A percentile compares a stretch with the other conserved stretches of the same genome.
Conservation (phyloP, 176 grass and related monocot species). For the Musa beccarii region DNA sequence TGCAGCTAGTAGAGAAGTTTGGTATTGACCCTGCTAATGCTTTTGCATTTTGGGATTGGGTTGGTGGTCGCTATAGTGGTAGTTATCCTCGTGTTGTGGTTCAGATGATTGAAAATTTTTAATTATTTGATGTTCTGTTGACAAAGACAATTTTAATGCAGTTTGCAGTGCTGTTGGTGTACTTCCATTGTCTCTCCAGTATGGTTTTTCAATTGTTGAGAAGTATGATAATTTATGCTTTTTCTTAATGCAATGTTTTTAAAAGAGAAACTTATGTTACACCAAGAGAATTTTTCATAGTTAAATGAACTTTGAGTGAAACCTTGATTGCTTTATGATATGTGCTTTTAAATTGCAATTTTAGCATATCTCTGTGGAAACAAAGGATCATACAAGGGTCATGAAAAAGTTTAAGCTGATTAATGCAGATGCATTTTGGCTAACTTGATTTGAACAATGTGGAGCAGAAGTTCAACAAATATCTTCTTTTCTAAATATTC, state of each 20-base stretch:
- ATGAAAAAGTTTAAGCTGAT: too few species aligned
- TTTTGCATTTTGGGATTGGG: constrained; percentile 98
- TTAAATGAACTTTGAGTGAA: too few species aligned
- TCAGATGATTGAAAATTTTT: neutral
- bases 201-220: constrained; percentile 84
- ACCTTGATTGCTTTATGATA: too few species aligned
- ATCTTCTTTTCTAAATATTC: too few species aligned
- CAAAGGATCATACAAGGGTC: too few species aligned
- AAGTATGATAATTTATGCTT: constrained; percentile 59
- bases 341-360: too few species aligned
- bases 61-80: constrained; percentile 96
- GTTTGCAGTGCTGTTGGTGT: constrained; percentile 13
- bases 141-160: neutral
- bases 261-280: neutral
- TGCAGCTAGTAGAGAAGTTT: constrained; percentile 73
- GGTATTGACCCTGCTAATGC: constrained; percentile 87
- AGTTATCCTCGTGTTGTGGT: constrained; percentile 13
- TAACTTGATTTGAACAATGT: too few species aligned
- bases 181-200: constrained; percentile 64
- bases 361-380: too few species aligned
- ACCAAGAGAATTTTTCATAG: neutral
- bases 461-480: too few species aligned
- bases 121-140: neutral
- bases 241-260: constrained; percentile 1
- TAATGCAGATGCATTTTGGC: too few species aligned